Base-by-base conservation (phyloP, 1,139 yeast species). In the Yamadazyma conglobata region DNA sequence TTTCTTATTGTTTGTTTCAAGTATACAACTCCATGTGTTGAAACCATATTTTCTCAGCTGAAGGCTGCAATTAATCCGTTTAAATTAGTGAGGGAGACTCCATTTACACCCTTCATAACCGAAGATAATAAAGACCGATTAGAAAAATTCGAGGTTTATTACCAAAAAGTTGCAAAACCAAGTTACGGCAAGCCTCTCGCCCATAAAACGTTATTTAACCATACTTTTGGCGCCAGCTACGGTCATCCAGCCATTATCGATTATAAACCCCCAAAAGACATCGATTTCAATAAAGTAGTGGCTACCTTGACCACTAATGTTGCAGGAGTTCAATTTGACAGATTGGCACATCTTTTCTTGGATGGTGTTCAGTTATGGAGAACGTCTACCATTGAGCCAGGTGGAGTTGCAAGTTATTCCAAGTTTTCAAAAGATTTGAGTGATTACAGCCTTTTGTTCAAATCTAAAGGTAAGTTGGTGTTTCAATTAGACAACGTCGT, bases 371-470 rank as follows among this genome's bases (percentile, higher is more conserved):
- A 84, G 43, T 56, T 86, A 20, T 86, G 95, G 95, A 69, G 95
- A 53, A 79, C 93, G 0, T 79, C 91, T 3, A 86, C 95, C 2
- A 78, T 85, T 12, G 95, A 86, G 54, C 95, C 95, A 0, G 74
- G 77, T 38, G 67, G 73, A 32, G 47, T 46, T 15, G 44, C 56
- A 3, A 67, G 73, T 3, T 67, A 62, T 44, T 73, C 81, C 10
- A 51, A 58, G 10, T 60, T 70, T 30, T 58, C 66, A 19, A 85
- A 83, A 49, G 95, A 87, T 48, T 73, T 84, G 2, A 68, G 89
- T 4, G 58, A 60, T 17, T 85, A 77, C 48, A 50, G 69, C 9
- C 43, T 63, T 0, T 55, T 85, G 27, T 84, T 87, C 50, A 48
- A 58, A 30, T 43, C 58, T 5, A 60, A 62, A 8, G 42, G 58